Conservation (phyloP, 805 yeast genomes). For the Candida chauliodis region DNA sequence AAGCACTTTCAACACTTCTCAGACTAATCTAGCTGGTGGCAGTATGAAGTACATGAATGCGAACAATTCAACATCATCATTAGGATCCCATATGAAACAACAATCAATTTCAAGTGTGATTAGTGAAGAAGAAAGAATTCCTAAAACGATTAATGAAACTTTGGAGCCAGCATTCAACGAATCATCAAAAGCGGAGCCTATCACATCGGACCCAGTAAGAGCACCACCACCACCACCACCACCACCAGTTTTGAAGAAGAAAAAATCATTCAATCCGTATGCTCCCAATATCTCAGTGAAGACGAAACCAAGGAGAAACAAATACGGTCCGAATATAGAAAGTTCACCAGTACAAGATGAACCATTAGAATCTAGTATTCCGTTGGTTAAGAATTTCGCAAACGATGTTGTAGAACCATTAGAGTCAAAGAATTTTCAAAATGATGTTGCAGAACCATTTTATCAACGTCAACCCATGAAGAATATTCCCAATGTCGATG, state of each 20-base stretch:
- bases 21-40: constrained; percentile 1
- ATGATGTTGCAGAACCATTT: neutral
- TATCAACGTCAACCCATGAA: constrained; percentile 1
- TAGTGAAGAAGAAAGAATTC: constrained; percentile 11
- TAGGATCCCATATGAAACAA: constrained; percentile 18
- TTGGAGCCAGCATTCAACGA: constrained; percentile 10
- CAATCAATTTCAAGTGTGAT: constrained; percentile 19
- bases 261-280: constrained; percentile 26
- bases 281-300: constrained; percentile 27
- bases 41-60: neutral
- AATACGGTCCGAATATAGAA: constrained; percentile 22
- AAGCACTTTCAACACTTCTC: constrained; percentile 6
- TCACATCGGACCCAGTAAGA: neutral
- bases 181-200: neutral
- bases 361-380: constrained; percentile 6
- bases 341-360: constrained; percentile 6
- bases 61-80: constrained; percentile 17
- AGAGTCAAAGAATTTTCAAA: too few species aligned
- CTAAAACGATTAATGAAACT: constrained; percentile 14
- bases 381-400: neutral
- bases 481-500: constrained; percentile 23
- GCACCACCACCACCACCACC: neutral
- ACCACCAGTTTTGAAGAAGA: constrained; percentile 4
- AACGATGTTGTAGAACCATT: too few species aligned
- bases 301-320: constrained; percentile 16